phyloP scores from a whole-genome alignment of 2,329 filamentous ascomycete genomes.

The Alternaria consortialis region DNA sequence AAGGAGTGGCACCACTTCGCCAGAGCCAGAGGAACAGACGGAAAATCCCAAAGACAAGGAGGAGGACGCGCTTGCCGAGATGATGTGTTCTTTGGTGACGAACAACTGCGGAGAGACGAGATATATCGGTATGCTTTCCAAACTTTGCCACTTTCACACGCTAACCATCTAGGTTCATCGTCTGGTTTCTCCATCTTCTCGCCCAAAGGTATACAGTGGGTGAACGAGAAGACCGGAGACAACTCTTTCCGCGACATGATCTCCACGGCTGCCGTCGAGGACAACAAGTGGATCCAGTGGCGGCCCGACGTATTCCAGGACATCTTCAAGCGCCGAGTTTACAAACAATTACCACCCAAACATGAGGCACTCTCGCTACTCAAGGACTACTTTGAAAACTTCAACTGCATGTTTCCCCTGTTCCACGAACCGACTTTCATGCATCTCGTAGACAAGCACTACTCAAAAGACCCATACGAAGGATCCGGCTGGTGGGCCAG shows the following conservation, averaged over 20 bases:
- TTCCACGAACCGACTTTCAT: constrained; percentile 99
- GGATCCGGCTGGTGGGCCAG: constrained; percentile 99
- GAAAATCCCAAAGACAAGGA: constrained; percentile 60
- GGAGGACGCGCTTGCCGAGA: constrained; percentile 89
- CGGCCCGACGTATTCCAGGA: constrained; percentile 97
- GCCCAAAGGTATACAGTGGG: constrained; percentile 97
- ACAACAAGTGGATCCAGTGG: constrained; percentile 97
- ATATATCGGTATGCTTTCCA: constrained; percentile 78
- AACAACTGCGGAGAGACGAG: constrained; percentile 94
- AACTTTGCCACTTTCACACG: background rate
- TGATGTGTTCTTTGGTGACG: constrained; percentile 98
- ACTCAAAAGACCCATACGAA: constrained; percentile 89
- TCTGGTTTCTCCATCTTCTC: constrained; percentile 99
- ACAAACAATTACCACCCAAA: constrained; percentile 83
- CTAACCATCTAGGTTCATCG: constrained; percentile 74
- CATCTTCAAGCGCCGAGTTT: constrained; percentile 85
- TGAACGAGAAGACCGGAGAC: constrained; percentile 97
- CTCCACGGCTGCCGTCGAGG: constrained; percentile 81
- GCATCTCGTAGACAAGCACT: constrained; percentile 94
- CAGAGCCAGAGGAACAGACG: constrained; percentile 57
- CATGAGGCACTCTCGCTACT: constrained; percentile 87
- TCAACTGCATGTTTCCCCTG: constrained; percentile 98
- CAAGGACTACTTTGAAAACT: constrained; percentile 96
- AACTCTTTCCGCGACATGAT: constrained; percentile 95
- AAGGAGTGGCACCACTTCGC: constrained; percentile 60